These are phyloP conservation scores for Populus hybrid DNA, from an alignment of 441 rosid species.

Conservation along the genomic window DNA sequence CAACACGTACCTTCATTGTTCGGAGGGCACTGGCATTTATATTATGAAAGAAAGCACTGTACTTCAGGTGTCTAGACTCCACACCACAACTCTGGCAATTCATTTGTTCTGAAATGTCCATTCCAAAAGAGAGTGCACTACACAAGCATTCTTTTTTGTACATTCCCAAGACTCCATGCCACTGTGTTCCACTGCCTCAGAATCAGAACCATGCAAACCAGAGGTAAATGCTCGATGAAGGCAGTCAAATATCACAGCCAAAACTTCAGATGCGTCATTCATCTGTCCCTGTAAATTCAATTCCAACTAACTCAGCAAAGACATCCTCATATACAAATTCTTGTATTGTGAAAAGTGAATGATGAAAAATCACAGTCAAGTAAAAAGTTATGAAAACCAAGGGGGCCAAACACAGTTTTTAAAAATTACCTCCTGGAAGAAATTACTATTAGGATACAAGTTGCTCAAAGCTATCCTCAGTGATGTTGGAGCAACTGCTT, in stretches of 20 bases:
- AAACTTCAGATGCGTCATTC: constrained; percentile 98
- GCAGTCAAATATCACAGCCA: constrained; percentile 82
- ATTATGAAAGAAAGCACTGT: constrained; percentile 90
- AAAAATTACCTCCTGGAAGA: constrained; percentile 78
- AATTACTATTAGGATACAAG: constrained; percentile 84
- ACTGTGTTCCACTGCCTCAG: constrained; percentile 62
- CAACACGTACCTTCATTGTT: constrained; percentile 63
- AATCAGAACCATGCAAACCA: constrained; percentile 53
- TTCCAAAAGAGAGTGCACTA: constrained; percentile 87
- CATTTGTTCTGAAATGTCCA: constrained; percentile 81
- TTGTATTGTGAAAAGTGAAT: not conserved
- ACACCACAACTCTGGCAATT: constrained; percentile 76
- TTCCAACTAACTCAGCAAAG: constrained; percentile 14
- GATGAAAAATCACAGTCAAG: constrained; percentile 4
- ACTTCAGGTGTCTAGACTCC: constrained; percentile 89
- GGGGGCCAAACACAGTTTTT: constrained; percentile 21
- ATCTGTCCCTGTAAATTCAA: constrained; percentile 74
- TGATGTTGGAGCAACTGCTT: constrained; percentile 82
- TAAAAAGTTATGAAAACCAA: constrained; percentile 10
- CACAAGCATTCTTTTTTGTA: constrained; percentile 50
- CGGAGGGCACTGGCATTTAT: constrained; percentile 94
- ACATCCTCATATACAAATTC: not conserved
- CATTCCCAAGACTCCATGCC: constrained; percentile 79
- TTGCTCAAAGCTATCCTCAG: constrained; percentile 89
- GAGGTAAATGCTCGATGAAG: constrained; percentile 84